Percentiles rank a stretch among this genome's conserved stretches.
phyloP scores from a whole-genome alignment of 176 grass and related monocot species.

The Carex scoparia region DNA sequence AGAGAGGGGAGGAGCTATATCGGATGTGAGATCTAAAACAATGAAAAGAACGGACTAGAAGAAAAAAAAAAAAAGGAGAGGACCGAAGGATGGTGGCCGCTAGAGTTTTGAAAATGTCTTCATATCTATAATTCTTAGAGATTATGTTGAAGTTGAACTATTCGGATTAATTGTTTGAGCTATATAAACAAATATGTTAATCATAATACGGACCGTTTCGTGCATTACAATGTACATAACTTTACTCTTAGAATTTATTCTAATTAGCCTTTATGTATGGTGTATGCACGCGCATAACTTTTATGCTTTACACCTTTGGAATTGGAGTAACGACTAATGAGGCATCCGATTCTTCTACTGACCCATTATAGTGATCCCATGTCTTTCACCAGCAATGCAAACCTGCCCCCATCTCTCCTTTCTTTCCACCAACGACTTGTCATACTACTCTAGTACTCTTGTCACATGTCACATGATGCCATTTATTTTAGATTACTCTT shows the following conservation, averaged over 20 bases:
- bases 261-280: background rate
- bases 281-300: background rate
- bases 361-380: background rate
- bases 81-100: too few species aligned
- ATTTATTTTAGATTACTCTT: slow-evolving; percentile 28
- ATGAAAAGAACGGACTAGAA: too few species aligned
- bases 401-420: background rate
- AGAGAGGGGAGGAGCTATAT: too few species aligned
- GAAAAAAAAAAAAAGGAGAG: too few species aligned
- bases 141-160: too few species aligned
- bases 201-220: too few species aligned
- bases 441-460: background rate
- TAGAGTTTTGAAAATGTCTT: too few species aligned
- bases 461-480: slow-evolving; percentile 12
- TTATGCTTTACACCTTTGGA: background rate
- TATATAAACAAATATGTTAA: too few species aligned
- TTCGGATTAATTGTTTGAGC: too few species aligned
- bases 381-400: background rate
- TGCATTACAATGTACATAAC: too few species aligned
- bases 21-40: too few species aligned
- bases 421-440: background rate
- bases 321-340: background rate
- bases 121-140: too few species aligned
- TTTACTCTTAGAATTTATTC: background rate
- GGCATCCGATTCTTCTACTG: slow-evolving; percentile 18